Evolutionary conservation across 306 rosid species (phyloP).

Genomic region (Cucumis hystrix): DNA sequence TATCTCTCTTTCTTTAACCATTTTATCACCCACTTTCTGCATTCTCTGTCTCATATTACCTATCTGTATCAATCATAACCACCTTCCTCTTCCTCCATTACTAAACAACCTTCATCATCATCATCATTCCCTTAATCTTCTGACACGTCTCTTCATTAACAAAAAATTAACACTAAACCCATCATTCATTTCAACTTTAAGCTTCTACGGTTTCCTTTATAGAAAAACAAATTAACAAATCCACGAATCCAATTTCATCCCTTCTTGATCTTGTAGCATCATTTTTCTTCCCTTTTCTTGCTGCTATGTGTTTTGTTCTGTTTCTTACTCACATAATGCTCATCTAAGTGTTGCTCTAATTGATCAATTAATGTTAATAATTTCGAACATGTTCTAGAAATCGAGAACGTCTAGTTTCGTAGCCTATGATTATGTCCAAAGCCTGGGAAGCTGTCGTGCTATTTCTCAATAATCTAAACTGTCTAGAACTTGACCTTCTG

Average conservation of each 20-base stretch:
- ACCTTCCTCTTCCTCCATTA: not conserved
- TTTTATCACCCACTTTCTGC: not conserved
- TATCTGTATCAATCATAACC: not conserved
- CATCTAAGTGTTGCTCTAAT: not conserved
- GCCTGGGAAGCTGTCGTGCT: not conserved
- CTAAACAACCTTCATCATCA: not conserved
- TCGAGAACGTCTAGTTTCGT: not conserved
- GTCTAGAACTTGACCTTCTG: not conserved
- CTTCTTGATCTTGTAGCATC: too few relatives aligned
- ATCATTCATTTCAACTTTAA: not conserved
- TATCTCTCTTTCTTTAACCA: not conserved
- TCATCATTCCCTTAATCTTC: conserved; percentile 1
- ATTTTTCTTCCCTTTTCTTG: not conserved
- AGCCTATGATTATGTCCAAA: not conserved
- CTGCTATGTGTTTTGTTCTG: not conserved
- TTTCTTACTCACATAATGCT: not conserved
- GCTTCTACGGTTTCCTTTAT: not conserved
- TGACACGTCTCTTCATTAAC: not conserved
- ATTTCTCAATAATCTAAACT: not conserved
- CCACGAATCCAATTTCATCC: too few relatives aligned
- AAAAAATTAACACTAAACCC: not conserved
- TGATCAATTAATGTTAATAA: not conserved
- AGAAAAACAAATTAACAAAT: too few relatives aligned
- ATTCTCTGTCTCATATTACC: not conserved
- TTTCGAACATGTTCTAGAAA: not conserved